Percentiles rank a stretch among this genome's conserved stretches.
These are phyloP conservation scores for Umbellularia californica DNA, from an alignment of 164 flowering plant species.

Conservation along the genomic window DNA sequence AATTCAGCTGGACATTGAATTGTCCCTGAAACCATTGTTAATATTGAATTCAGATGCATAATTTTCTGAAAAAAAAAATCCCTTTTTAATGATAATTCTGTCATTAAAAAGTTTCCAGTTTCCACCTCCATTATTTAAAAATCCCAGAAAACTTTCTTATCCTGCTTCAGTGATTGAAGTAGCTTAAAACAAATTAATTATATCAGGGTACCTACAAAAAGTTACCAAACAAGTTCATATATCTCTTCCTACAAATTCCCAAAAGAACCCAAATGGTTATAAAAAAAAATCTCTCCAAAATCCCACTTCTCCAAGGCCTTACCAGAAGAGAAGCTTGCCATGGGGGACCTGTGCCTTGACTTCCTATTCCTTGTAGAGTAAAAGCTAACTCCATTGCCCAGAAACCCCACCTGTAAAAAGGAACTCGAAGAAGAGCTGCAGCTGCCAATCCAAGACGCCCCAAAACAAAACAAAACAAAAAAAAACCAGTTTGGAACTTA, in stretches of 20 bases:
- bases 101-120: no score
- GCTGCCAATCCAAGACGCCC: conserved; percentile 2
- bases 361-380: conserved; percentile 14
- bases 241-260: neutral
- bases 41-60: no score
- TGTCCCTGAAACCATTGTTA: no score
- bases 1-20: no score
- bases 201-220: no score
- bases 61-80: no score
- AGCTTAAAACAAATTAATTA: no score
- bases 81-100: no score
- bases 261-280: neutral
- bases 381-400: conserved; percentile 13
- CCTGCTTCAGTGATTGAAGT: neutral
- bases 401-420: conserved; percentile 22
- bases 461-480: no score
- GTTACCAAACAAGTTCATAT: neutral
- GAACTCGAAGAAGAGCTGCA: conserved; percentile 42
- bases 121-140: no score
- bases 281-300: neutral
- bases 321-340: conserved; percentile 38
- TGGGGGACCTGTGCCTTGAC: conserved; percentile 12
- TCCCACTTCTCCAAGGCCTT: neutral
- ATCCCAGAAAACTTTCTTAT: neutral
- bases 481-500: no score